Conservation (phyloP, 1,139 yeast genomes). For the Lodderomyces jiufengensis region DNA sequence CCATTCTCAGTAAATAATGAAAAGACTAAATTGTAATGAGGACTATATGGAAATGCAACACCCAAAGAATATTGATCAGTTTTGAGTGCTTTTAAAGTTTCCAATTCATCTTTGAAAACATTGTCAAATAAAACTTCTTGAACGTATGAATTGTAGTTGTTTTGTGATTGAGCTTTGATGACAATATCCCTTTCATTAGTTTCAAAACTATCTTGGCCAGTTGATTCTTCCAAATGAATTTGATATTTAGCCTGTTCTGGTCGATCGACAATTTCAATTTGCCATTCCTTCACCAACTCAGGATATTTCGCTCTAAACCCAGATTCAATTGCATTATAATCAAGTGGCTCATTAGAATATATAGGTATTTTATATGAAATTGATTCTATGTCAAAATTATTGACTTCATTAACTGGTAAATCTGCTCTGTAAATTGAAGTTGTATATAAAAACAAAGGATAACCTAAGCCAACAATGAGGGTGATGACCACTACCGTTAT, state of each 20-base stretch:
- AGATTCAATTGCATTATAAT: slow-evolving; percentile 31
- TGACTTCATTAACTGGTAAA: slow-evolving; percentile 57
- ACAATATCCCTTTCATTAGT: slow-evolving; percentile 1
- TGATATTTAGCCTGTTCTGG: slow-evolving; percentile 12
- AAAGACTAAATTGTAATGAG: slow-evolving; percentile 64
- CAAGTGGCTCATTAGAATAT: slow-evolving; percentile 42
- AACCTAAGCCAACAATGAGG: slow-evolving; percentile 45
- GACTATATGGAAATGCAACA: slow-evolving; percentile 53
- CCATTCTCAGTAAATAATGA: slow-evolving; percentile 50
- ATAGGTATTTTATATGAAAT: slow-evolving; percentile 55
- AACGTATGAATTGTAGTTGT: not conserved
- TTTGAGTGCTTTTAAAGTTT: slow-evolving; percentile 8
- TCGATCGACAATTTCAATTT: slow-evolving; percentile 21
- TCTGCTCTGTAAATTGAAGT: slow-evolving; percentile 76
- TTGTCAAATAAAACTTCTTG: slow-evolving; percentile 27
- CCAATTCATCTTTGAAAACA: slow-evolving; percentile 35
- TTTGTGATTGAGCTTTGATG: not conserved
- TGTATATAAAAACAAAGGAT: slow-evolving; percentile 70
- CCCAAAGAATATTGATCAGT: slow-evolving; percentile 14
- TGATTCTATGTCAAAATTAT: slow-evolving; percentile 31
- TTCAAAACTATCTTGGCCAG: not conserved
- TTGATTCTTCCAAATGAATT: not conserved
- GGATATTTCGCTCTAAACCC: slow-evolving; percentile 22
- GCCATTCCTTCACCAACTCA: slow-evolving; percentile 22
- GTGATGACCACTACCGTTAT: slow-evolving; percentile 34